Conservation (phyloP, 305 asterid species). For the Nicotiana rustica region DNA sequence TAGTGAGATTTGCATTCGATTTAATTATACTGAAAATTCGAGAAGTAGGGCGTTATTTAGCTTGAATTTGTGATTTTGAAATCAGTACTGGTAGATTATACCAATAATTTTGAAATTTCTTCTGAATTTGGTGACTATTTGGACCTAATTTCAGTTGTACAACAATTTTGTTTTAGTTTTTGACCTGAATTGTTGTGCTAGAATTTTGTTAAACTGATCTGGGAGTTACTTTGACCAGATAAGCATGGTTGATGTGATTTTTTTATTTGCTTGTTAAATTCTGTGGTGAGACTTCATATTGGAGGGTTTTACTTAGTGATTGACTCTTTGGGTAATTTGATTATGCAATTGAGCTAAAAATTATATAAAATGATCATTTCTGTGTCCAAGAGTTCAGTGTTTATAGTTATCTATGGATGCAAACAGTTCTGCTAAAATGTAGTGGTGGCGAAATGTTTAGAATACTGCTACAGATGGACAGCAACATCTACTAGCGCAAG, state of each 20-base stretch:
- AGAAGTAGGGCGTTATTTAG: neutral
- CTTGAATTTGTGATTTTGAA: slow-evolving; percentile 6
- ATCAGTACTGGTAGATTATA: neutral
- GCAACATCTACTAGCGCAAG: neutral
- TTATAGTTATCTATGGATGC: neutral
- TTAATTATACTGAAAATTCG: slow-evolving; percentile 6
- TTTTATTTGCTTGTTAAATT: neutral
- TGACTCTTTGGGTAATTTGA: neutral
- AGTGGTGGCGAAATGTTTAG: neutral
- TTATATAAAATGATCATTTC: neutral
- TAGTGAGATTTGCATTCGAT: neutral
- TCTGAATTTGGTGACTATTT: neutral
- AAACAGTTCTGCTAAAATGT: neutral
- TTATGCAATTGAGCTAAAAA: slow-evolving; percentile 6
- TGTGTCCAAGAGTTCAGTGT: neutral
- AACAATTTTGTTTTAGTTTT: neutral
- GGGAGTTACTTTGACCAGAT: neutral
- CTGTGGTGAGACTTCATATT: neutral
- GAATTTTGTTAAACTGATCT: neutral
- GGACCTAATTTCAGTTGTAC: slow-evolving; percentile 29
- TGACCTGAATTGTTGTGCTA: neutral
- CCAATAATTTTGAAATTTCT: neutral
- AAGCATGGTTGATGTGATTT: neutral
- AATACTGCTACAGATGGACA: slow-evolving; percentile 14
- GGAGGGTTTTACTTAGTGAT: neutral